Percentiles rank a stretch among this genome's conserved stretches.
Conservation (phyloP, 164 flowering plant genomes). For the Piper betle region DNA sequence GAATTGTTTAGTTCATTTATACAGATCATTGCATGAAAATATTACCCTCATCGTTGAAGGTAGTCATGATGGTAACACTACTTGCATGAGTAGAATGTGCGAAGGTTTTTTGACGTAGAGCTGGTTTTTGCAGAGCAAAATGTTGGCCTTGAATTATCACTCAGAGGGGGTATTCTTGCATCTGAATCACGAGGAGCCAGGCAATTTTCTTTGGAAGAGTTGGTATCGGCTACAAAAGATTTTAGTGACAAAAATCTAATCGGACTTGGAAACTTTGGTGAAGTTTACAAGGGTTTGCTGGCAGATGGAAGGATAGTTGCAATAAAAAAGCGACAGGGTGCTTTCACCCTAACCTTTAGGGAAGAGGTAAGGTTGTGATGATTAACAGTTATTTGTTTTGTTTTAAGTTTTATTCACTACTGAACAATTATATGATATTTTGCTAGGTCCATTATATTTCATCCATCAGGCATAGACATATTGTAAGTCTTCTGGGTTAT, state of each 20-base stretch:
- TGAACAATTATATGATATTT: conserved; percentile 4
- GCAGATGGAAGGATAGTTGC: conserved; percentile 82
- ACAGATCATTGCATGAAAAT: too few species aligned
- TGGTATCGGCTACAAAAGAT: conserved; percentile 59
- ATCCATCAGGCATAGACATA: conserved; percentile 66
- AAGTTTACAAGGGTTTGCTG: conserved; percentile 81
- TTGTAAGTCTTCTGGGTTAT: conserved; percentile 74
- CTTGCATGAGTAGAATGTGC: neutral
- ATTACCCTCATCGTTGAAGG: too few species aligned
- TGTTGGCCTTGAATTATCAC: conserved; percentile 40
- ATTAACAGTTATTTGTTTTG: neutral
- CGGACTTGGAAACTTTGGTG: conserved; percentile 83
- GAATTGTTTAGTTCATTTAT: too few species aligned
- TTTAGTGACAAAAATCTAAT: conserved; percentile 62
- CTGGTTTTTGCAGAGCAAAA: conserved; percentile 38
- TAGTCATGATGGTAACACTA: too few species aligned
- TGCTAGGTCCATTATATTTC: conserved; percentile 68
- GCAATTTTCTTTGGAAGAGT: conserved; percentile 54
- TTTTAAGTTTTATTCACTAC: neutral
- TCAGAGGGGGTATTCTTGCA: conserved; percentile 14
- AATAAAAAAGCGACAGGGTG: conserved; percentile 56
- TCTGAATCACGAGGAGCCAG: conserved; percentile 40
- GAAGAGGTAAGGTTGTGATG: conserved; percentile 42
- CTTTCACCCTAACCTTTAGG: conserved; percentile 57
- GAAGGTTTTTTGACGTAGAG: neutral